These are phyloP conservation scores for Taphrina pruni DNA, from an alignment of 1,139 yeast species.

Conservation along the genomic window DNA sequence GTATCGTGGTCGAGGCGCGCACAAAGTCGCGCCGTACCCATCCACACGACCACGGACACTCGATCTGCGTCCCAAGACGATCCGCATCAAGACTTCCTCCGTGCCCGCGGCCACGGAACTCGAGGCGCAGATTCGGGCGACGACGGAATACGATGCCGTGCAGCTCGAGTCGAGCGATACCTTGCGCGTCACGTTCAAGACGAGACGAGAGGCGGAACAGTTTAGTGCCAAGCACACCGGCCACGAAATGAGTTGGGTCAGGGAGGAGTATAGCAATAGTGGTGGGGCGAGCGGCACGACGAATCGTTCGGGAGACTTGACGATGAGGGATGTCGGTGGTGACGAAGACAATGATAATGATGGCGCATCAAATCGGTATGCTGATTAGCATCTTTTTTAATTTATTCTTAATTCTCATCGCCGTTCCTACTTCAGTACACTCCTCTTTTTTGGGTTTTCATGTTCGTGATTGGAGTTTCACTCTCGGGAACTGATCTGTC, in stretches of 20 bases:
- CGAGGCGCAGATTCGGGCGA: constrained; percentile 45
- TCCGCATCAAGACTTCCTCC: constrained; percentile 51
- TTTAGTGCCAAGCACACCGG: constrained; percentile 46
- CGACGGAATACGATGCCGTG: constrained; percentile 46
- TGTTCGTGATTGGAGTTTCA: neutral
- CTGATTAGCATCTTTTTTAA: neutral
- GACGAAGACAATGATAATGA: neutral
- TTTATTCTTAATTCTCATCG: neutral
- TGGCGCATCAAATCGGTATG: constrained; percentile 5
- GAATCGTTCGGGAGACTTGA: neutral
- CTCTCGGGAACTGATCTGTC: constrained; percentile 15
- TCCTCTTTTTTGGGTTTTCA: too few relatives aligned
- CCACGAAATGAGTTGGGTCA: constrained; percentile 28
- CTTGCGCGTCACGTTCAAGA: constrained; percentile 53
- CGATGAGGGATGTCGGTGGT: constrained; percentile 2
- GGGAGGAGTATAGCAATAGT: neutral
- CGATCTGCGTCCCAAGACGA: constrained; percentile 55
- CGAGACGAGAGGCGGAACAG: constrained; percentile 55
- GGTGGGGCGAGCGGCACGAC: neutral
- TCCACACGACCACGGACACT: constrained; percentile 48
- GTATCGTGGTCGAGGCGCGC: constrained; percentile 41
- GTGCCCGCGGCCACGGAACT: constrained; percentile 50
- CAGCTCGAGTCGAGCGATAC: constrained; percentile 45
- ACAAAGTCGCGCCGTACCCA: constrained; percentile 41
- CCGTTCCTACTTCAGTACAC: too few relatives aligned